Evolutionary conservation across 106 monocot species (phyloP), one percentile per base, ranked within the genome.

Genomic region (Apostasia ramifera): DNA sequence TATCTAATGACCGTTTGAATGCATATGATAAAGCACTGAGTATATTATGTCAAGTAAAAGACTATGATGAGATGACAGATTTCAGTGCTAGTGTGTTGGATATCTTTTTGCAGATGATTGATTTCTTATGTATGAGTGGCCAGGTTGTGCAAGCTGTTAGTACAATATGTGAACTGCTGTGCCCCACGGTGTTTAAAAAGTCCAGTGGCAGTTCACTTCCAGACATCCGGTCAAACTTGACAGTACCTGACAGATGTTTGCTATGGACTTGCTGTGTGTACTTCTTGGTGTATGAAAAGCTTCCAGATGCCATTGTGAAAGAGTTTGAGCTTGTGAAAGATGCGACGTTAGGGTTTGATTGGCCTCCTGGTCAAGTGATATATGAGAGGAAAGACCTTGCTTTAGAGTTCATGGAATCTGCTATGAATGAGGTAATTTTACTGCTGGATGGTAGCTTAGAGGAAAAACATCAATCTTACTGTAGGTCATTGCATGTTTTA

Each of bases 71-170:
- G 51, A 63, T 12, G 8, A 70, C 72, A 61, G 60, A 86, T 70
- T 73, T 66, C 56, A 98, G 93, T 82, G 56, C 90, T 14, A 80
- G 81, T 60, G 74, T 98, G 44, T 71, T 98, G 70, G 98, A 98
- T 38, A 76, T 93, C 55, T 93, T 87, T 60, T 72, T 98, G 73
- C 93, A 93, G 79, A 93, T 98, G 98, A 47, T 98, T 44, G 75
- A 90, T 71, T 87, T 83, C 62, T 74, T 88, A 40, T 76, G 83
- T 67, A 90, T 90, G 90, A 77, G 66, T 74, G 98, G 83, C 14
- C 55, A 73, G 61, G 61, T 82, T 42, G 87, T 88, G 26, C 72
- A 72, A 70, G 89, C 80, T 1, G 64, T 83, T 38, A 73, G 71
- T 26, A 82, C 43, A 73, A 74, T 93, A 37, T 71, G 51, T 68